Evolutionary conservation across 1,139 yeast genomes (phyloP), one percentile per base, ranked within the genome.

Genomic region (Protomyces inouyei): DNA sequence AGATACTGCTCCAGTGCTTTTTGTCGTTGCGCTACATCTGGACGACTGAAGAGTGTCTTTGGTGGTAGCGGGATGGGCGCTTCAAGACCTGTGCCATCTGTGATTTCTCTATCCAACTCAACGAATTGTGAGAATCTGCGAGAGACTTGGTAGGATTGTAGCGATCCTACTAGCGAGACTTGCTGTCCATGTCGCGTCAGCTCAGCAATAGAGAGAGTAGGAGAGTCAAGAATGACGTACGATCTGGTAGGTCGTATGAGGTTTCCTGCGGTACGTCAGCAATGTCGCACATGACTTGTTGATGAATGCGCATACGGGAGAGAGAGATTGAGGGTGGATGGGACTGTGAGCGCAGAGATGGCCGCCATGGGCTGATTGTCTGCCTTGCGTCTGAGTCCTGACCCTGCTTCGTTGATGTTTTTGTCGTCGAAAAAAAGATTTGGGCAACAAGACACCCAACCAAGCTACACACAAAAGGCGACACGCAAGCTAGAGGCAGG

Each of bases 61-160:
- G 78, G 75, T 0, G 84, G 84, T 2, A 81, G 69, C 51, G 69
- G 72, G 66, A 78, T 77, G 0, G 84, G 85, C 4, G 82, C 52
- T 4, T 73, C 71, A 1, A 71, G 71, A 6, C 75, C 72, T 16
- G 77, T 70, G 23, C 76, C 74, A 1, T 71, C 67, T 68, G 78
- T 80, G 60, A 83, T 67, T 14, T 74, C 74, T 16, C 71, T 70
- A 63, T 77, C 77, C 21, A 83, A 72, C 2, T 71, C 72, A 16
- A 74, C 72, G 72, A 83, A 83, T 65, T 83, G 85, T 12, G 82
- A 75, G 69, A 75, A 80, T 64, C 83, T 69, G 68, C 78, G 79
- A 60, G 71, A 69, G 12, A 78, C 61, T 5, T 70, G 70, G 65
- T 72, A 73, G 5, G 71, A 72, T 48, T 55, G 69, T 12, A 60